Evolutionary conservation across 257 asterid species (phyloP).

Genomic region (Petunia secreta): DNA sequence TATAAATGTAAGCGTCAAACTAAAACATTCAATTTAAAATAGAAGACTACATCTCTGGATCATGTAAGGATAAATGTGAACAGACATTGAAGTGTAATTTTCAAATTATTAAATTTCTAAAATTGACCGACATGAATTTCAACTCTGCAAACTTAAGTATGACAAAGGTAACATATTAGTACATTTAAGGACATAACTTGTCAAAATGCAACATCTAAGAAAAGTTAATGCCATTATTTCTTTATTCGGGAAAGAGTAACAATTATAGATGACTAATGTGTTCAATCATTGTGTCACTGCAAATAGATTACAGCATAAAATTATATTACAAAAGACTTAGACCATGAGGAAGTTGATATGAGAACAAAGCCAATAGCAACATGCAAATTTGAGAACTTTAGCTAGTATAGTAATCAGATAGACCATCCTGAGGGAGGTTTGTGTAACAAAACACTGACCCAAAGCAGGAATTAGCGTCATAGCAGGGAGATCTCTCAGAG

Average conservation of each 20-base stretch:
- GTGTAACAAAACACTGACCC: background rate
- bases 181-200: no score
- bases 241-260: background rate
- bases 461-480: background rate
- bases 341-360: background rate
- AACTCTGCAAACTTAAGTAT: no score
- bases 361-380: slow-evolving; percentile 12
- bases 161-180: no score
- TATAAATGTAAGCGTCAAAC: no score
- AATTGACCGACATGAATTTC: no score
- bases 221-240: background rate
- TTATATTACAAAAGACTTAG: background rate
- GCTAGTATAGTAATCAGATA: background rate
- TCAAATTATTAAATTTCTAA: no score
- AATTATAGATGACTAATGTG: background rate
- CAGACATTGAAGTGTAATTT: no score
- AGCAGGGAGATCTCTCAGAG: background rate
- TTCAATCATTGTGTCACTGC: background rate
- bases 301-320: background rate
- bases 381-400: background rate
- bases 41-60: no score
- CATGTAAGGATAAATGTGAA: no score
- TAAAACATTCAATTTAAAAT: no score
- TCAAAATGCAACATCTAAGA: slow-evolving; percentile 6
- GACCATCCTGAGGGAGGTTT: background rate